Evolutionary conservation across 352 stramenopile species (phyloP).

Genomic region (Pythium monospermum): DNA sequence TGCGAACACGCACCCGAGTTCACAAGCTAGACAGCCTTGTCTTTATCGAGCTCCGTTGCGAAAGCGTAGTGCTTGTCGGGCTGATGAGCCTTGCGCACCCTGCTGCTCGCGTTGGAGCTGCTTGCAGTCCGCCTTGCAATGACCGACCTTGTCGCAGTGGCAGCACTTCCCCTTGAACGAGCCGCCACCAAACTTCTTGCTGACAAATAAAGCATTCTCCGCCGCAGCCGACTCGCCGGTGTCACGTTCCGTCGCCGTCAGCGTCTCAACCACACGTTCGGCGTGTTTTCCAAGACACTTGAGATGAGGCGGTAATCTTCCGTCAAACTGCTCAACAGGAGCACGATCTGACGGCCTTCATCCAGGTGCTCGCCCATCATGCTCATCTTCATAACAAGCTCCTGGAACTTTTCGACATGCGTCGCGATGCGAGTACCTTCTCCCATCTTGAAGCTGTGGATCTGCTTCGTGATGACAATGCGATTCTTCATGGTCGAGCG

Average conservation of each 20-base stretch:
- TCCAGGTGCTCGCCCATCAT: slow-evolving; percentile 1
- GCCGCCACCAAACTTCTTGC: neutral
- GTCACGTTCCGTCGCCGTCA: slow-evolving; percentile 1
- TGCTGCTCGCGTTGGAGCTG: neutral
- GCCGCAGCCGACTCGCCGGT: neutral
- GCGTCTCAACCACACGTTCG: neutral
- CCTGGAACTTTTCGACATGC: slow-evolving; percentile 8
- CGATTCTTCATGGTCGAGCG: neutral
- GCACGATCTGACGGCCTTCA: neutral
- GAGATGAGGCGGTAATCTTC: slow-evolving; percentile 1
- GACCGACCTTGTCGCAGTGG: slow-evolving; percentile 1
- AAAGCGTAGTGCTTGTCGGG: slow-evolving; percentile 1
- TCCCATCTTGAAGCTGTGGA: slow-evolving; percentile 7
- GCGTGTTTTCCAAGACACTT: slow-evolving; percentile 12
- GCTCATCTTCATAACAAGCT: slow-evolving; percentile 4
- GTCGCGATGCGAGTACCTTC: neutral
- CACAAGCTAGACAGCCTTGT: neutral
- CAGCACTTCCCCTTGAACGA: slow-evolving; percentile 10
- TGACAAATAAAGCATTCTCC: neutral
- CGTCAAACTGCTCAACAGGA: slow-evolving; percentile 7
- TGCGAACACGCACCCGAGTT: slow-evolving; percentile 11
- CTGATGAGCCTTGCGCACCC: neutral
- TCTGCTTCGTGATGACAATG: neutral
- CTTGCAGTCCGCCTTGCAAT: slow-evolving; percentile 5
- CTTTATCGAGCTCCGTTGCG: neutral